These are phyloP conservation scores for Diaporthe citriasiana DNA, from an alignment of 2,329 filamentous ascomycete genomes.

Conservation along the genomic window DNA sequence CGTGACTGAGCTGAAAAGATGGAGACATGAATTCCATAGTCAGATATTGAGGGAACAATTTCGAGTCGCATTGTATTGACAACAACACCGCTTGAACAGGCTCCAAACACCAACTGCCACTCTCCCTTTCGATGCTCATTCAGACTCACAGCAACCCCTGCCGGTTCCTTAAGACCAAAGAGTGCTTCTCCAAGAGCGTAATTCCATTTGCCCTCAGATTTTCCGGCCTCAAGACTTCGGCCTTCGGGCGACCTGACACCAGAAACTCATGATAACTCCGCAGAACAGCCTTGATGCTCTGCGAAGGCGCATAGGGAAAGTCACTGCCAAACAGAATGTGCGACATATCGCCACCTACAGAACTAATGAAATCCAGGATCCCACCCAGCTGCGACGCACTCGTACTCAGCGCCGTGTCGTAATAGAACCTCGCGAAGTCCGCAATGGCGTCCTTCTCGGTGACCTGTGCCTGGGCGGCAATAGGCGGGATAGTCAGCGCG, in stretches of 20 bases:
- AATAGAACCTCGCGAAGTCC: conserved; percentile 51
- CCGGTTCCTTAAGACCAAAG: background rate
- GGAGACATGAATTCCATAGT: background rate
- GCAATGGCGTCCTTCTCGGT: conserved; percentile 40
- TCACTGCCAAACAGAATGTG: conserved; percentile 54
- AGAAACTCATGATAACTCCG: conserved; percentile 38
- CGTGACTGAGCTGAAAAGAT: background rate
- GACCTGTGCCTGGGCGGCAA: conserved; percentile 30
- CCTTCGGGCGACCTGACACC: conserved; percentile 23
- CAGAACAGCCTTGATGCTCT: conserved; percentile 34
- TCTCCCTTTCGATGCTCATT: background rate
- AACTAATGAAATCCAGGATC: conserved; percentile 48
- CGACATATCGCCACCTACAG: conserved; percentile 36
- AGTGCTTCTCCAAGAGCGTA: conserved; percentile 38
- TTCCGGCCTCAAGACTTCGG: conserved; percentile 36
- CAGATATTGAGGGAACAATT: background rate
- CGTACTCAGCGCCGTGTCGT: conserved; percentile 52
- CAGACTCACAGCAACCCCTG: background rate
- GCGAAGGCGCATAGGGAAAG: conserved; percentile 52
- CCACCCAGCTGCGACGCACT: conserved; percentile 47
- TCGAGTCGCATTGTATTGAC: no score
- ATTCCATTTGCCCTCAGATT: conserved; percentile 33
- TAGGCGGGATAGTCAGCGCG: conserved; percentile 33
- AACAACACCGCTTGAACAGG: background rate
- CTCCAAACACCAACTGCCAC: background rate